Evolutionary conservation across 2,329 filamentous ascomycete species (phyloP), one percentile per base, ranked within the genome.

Genomic region (Penicillium sp.): DNA sequence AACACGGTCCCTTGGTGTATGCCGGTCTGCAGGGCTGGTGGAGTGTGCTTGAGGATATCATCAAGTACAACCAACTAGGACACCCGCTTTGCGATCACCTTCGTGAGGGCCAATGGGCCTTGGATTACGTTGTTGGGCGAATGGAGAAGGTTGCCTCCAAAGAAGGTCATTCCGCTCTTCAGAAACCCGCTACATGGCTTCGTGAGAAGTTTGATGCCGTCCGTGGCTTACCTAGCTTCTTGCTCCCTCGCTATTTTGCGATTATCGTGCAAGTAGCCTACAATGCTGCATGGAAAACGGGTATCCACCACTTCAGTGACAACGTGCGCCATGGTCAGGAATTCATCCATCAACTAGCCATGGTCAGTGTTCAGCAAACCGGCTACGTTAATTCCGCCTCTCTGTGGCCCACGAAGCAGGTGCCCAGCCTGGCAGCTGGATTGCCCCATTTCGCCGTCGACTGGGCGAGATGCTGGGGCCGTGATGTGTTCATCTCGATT

Each of bases 21-120:
- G 94, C 94, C 62, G 95, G 95, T 62, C 83, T 99, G n/a, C 95
- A 99, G 76, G 96, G 96, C 40, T 99, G 95, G 94, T 97, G 94
- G 93, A 97, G 93, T 74, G 82, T 97, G 0, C 80, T 99, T 45
- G 89, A 92, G 69, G 84, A 90, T 59, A 89, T 99, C 63, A 91
- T 98, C 68, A 85, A 84, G 54, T 88, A 95, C 65, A 99, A 99
- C 75, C 88, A 98, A 73, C 85, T 99, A 8, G 95, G 91, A 0
- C 95, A 99, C 73, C 91, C 95, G 0, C 84, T 99, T 11, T 98
- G 94, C 76, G 89, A 97, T 71, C 94, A 99, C 72, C 85, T 99
- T 5, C 89, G 95, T 54, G 86, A 96, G 66, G 95, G 95, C 0
- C 87, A 93, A 67, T 99, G 95, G 95, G 89, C 92, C 2, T 79